Conservation (phyloP, 2,329 filamentous ascomycete genomes). For the Diplodia intermedia region DNA sequence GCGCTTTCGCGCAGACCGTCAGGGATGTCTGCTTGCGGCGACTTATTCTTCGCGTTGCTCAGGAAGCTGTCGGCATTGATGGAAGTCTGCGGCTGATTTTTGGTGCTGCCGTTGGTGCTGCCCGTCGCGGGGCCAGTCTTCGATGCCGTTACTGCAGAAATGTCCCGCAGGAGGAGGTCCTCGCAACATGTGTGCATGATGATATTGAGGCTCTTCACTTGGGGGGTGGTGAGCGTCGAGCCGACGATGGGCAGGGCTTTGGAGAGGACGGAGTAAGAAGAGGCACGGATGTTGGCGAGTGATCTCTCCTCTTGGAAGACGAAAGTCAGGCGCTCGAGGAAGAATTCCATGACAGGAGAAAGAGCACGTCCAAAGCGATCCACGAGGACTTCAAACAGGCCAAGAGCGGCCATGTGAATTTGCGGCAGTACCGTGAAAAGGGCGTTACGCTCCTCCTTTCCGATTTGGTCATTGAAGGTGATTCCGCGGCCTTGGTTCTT, state of each 20-base stretch:
- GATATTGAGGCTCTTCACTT: constrained; percentile 67
- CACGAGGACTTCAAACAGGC: constrained; percentile 65
- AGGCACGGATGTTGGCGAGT: constrained; percentile 62
- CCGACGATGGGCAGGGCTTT: constrained; percentile 68
- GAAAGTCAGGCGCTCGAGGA: constrained; percentile 75
- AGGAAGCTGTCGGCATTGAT: constrained; percentile 78
- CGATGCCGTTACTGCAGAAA: constrained; percentile 43
- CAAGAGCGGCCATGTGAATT: constrained; percentile 75
- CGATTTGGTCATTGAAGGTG: constrained; percentile 70
- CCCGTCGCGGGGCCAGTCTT: constrained; percentile 47
- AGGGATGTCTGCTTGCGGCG: constrained; percentile 46
- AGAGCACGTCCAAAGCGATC: constrained; percentile 65
- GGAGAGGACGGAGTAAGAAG: constrained; percentile 66
- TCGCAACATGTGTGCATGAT: constrained; percentile 74
- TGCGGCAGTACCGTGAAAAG: constrained; percentile 76
- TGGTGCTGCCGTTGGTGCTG: constrained; percentile 49
- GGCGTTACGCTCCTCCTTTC: constrained; percentile 80
- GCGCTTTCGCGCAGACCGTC: constrained; percentile 64
- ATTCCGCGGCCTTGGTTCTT: constrained; percentile 46
- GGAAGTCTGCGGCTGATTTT: constrained; percentile 43
- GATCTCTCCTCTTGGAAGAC: constrained; percentile 66
- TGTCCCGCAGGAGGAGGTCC: constrained; percentile 67
- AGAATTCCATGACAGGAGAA: constrained; percentile 66
- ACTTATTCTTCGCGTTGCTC: constrained; percentile 47
- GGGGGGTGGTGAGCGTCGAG: constrained; percentile 69